phyloP scores from a whole-genome alignment of 371 early-diverging fungal species.

The Circinella umbellata region DNA sequence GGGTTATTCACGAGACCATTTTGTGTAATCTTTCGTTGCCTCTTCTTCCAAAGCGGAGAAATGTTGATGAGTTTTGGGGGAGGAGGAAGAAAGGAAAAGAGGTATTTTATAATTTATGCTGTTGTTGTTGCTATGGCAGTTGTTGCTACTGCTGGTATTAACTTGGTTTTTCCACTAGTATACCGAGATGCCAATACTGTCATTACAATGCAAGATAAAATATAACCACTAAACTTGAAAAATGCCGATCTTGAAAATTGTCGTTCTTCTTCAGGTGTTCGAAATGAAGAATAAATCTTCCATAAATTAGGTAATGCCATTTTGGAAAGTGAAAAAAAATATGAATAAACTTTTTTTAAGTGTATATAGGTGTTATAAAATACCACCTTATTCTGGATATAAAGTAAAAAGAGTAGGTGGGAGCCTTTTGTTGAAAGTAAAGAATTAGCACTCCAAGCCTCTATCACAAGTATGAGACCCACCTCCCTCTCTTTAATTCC shows the following conservation, averaged over 20 bases:
- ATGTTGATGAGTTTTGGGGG: too few relatives aligned
- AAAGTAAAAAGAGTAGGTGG: too few relatives aligned
- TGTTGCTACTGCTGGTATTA: constrained; percentile 17
- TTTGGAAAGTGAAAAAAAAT: neutral
- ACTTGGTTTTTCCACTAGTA: constrained; percentile 32
- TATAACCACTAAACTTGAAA: constrained; percentile 78
- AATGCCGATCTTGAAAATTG: constrained; percentile 77
- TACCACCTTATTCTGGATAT: too few relatives aligned
- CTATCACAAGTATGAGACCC: too few relatives aligned
- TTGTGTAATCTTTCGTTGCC: too few relatives aligned
- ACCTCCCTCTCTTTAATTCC: too few relatives aligned
- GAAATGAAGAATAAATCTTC: constrained; percentile 75
- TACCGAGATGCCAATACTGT: constrained; percentile 63
- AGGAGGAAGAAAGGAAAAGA: too few relatives aligned
- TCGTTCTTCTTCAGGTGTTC: constrained; percentile 80
- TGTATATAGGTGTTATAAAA: too few relatives aligned
- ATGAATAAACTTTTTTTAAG: neutral
- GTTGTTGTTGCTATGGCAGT: neutral
- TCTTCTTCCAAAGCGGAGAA: too few relatives aligned
- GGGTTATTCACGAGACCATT: neutral
- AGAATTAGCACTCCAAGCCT: too few relatives aligned
- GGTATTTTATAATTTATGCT: too few relatives aligned
- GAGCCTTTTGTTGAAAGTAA: too few relatives aligned
- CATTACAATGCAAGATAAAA: constrained; percentile 72
- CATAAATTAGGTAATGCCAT: constrained; percentile 76